Evolutionary conservation across 371 early-diverging fungal genomes (phyloP), one percentile per base, ranked within the genome.

Genomic region (Ordospora pajunii): DNA sequence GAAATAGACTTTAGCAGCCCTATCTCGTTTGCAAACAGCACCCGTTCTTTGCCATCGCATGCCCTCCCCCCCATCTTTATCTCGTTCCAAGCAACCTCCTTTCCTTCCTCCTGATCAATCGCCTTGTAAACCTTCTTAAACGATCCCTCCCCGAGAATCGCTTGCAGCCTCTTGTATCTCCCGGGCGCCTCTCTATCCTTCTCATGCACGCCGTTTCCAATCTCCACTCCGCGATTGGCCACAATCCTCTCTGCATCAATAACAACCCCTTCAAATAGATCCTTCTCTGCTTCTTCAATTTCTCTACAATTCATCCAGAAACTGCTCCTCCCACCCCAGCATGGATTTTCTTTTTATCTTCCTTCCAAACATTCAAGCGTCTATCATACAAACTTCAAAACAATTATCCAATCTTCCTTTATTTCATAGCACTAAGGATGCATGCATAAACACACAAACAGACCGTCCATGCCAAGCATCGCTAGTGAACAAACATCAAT

Each of bases 31-130:
- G 87, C 87, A 73, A 91, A 85, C 54, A 89, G 89, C 68, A 87
- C 87, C 69, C 86, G 87, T 69, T 89, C 88, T 43, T 88, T 87
- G 68, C 85, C 87, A 43, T 89, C 88, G 32, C 87, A 87, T 87
- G 87, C 86, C 78, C 88, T 87, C 51, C 88, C 77, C n/a, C 87
- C 86, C 19, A 90, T 85, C 62, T 88, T 85, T 53, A 86, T 83
- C 4, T 87, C 88, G 82, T 91, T 92, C 92, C 92, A 93, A 27
- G 93, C 93, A 0, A 93, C 92, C 78, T 92, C 92, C 51, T 90
- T 88, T 32, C 93, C 93, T 80, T 91, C 91, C 76, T 92, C 92
- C 69, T 88, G 86, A 80, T 93, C 92, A 81, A 91, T 89, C 23
- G 91, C 91, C 74, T 90, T 90, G 80, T 88, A 91, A 12, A 93